phyloP scores from a whole-genome alignment of 1,284 basidiomycete species.

The Athelia psychrophila region DNA sequence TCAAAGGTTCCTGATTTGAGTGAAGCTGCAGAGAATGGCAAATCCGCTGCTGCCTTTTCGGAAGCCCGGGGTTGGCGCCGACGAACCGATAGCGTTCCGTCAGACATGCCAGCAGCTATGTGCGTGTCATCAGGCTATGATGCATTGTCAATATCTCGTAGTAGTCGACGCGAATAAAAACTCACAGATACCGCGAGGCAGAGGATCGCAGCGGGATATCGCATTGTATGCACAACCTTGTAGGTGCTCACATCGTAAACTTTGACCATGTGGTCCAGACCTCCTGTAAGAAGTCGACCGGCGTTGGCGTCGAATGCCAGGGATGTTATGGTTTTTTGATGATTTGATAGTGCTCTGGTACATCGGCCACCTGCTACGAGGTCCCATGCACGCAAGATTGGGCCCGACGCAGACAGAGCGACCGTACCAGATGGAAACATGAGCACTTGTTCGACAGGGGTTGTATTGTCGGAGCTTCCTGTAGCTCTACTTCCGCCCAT shows the following conservation, averaged over 20 bases:
- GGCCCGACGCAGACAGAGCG: slow-evolving; percentile 86
- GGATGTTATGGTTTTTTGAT: slow-evolving; percentile 96
- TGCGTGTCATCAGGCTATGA: slow-evolving; percentile 92
- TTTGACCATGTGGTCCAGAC: slow-evolving; percentile 97
- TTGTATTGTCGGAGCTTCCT: slow-evolving; percentile 36
- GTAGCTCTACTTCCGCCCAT: slow-evolving; percentile 59
- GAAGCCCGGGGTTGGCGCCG: slow-evolving; percentile 77
- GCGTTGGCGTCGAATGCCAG: slow-evolving; percentile 79
- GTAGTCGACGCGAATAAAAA: slow-evolving; percentile 12
- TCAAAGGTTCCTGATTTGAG: slow-evolving; percentile 67
- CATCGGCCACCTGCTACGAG: slow-evolving; percentile 90
- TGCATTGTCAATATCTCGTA: slow-evolving; percentile 3
- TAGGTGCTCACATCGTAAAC: slow-evolving; percentile 95
- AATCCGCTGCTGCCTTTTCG: slow-evolving; percentile 47
- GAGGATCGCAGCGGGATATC: slow-evolving; percentile 92
- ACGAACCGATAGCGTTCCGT: slow-evolving; percentile 91
- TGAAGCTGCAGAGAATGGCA: slow-evolving; percentile 36
- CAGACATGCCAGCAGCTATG: slow-evolving; percentile 94
- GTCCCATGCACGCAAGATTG: slow-evolving; percentile 95
- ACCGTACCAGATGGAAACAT: slow-evolving; percentile 91
- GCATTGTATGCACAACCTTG: slow-evolving; percentile 98
- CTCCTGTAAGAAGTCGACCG: slow-evolving; percentile 83
- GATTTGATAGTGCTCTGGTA: slow-evolving; percentile 88
- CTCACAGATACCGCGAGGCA: slow-evolving; percentile 88
- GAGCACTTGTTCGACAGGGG: slow-evolving; percentile 94